Percentiles rank a stretch among this genome's conserved stretches.
phyloP scores from a whole-genome alignment of 257 asterid genomes.

The Nicotiana benthamiana region DNA sequence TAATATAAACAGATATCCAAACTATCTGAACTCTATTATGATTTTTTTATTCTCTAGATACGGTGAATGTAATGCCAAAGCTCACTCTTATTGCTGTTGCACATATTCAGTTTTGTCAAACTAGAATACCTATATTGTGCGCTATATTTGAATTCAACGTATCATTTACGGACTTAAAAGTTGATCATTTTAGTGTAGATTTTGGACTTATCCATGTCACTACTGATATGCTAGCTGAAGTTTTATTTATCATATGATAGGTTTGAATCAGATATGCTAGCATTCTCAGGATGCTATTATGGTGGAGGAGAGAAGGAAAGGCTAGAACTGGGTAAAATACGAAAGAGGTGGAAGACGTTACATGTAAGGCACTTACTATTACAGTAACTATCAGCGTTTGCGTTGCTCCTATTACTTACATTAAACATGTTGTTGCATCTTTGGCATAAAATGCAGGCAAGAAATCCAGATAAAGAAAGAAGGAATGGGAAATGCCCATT shows the following conservation, averaged over 20 bases:
- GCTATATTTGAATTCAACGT: not conserved
- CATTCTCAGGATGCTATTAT: constrained; percentile 75
- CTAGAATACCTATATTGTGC: not conserved
- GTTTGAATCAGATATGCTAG: constrained; percentile 79
- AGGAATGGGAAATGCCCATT: constrained; percentile 65
- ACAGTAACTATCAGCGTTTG: not conserved
- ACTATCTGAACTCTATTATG: not conserved
- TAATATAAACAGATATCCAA: not conserved
- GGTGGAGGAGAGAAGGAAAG: constrained; percentile 62
- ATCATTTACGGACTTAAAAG: not conserved
- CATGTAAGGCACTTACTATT: constrained; percentile 33
- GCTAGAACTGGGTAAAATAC: constrained; percentile 36
- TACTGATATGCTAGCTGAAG: not conserved
- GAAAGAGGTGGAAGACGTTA: constrained; percentile 64
- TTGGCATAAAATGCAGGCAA: constrained; percentile 27
- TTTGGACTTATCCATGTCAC: not conserved
- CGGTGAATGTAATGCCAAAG: not conserved
- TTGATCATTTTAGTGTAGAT: not conserved
- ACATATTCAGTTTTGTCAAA: not conserved
- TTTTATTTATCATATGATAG: constrained; percentile 20
- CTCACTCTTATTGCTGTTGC: not conserved
- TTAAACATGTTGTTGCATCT: not conserved
- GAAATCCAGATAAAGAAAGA: constrained; percentile 51
- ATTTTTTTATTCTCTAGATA: not conserved
- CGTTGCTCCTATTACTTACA: not conserved